Evolutionary conservation across 2,329 filamentous ascomycete species (phyloP), one percentile per base, ranked within the genome.

Genomic region (Stachybotrys chartarum): DNA sequence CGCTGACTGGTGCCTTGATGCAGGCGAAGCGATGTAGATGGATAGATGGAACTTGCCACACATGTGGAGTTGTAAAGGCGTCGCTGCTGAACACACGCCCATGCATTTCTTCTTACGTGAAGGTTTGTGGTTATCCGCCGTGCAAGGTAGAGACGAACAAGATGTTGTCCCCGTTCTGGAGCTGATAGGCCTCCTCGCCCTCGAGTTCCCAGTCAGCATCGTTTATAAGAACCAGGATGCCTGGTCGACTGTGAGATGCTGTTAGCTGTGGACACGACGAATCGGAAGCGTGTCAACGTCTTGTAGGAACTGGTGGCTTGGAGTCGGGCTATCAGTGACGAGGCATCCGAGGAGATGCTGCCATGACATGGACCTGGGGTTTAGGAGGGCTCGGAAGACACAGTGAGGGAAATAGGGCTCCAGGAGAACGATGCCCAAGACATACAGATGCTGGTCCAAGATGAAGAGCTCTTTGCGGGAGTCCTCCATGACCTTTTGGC

Each of bases 201-300:
- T 97, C 94, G 12, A 99, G 82, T 72, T 97, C 94, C 94, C 94
- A 99, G 71, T 99, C 94, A 30, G 91, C 90, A 64, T 99, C 94
- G 69, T 99, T 99, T 71, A 99, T 96, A 56, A 99, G 80, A 31
- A 97, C 93, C 48, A 99, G 82, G 70, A 99, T 96, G 3, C 94
- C 94, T 6, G 94, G 94, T 54, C 94, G 91, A 58, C 93, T 97
- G 65, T 53, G 68, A 64, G 30, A 50, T 57, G 30, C 53, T 49
- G 63, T 64, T 57, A 69, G 68, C 61, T 52, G 55, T 58, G 56
- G 51, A 55, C 50, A 53, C 57, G 57, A 51, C 30, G 30, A 55
- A 58, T 56, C 35, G 51, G 31, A 54, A 50, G 35, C 35, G n/a
- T n/a, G n/a, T n/a, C n/a, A n/a, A n/a, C n/a, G n/a, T n/a, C n/a